A percentile compares a stretch with the other conserved stretches of the same genome.
Conservation (phyloP, 257 asterid species). For the Solanum chiquidenum region DNA sequence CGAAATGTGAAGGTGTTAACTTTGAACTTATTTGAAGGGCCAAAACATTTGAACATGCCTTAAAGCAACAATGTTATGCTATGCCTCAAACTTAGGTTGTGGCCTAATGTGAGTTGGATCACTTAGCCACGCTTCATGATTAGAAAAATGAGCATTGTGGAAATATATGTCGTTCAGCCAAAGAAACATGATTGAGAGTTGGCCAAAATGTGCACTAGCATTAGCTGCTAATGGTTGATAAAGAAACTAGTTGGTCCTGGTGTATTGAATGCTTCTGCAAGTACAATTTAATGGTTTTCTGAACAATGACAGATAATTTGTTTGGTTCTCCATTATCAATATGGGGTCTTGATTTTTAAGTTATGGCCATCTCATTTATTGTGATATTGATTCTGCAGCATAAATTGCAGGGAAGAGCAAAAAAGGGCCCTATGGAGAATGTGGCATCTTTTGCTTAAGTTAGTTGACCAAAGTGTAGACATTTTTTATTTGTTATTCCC, state of each 20-base stretch:
- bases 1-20: neutral
- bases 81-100: neutral
- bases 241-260: neutral
- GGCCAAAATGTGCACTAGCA: neutral
- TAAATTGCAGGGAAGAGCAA: neutral
- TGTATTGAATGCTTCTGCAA: neutral
- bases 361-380: neutral
- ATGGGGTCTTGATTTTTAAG: neutral
- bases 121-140: neutral
- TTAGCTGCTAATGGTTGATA: neutral
- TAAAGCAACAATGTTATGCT: neutral
- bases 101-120: neutral
- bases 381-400: neutral
- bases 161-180: neutral
- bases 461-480: neutral
- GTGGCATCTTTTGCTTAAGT: neutral
- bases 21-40: neutral
- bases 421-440: neutral
- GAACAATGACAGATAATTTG: neutral
- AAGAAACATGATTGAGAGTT: neutral
- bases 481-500: neutral
- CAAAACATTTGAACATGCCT: neutral
- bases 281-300: neutral
- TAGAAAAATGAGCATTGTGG: neutral
- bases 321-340: neutral